Evolutionary conservation across 371 early-diverging fungal genomes (phyloP).

Genomic region (Rhizomucor pusillus): DNA sequence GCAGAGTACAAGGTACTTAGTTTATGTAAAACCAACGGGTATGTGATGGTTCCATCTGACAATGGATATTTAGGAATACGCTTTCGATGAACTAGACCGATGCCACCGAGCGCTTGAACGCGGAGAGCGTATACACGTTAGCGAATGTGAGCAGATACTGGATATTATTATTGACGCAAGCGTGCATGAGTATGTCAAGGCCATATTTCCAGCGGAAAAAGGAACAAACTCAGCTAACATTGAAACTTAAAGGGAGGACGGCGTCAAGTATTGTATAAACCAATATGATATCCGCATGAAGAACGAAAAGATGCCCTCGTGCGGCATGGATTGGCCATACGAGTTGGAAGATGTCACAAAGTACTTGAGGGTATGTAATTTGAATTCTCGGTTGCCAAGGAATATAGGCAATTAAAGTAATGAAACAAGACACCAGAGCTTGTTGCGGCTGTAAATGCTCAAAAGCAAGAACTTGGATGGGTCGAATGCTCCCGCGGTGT

Average conservation of each 20-base stretch:
- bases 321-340: conserved; percentile 78
- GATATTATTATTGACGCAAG: conserved; percentile 26
- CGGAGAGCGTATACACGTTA: conserved; percentile 19
- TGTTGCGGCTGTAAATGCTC: conserved; percentile 58
- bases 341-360: conserved; percentile 56
- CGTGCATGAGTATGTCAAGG: conserved; percentile 26
- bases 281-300: conserved; percentile 78
- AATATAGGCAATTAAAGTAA: too few relatives aligned
- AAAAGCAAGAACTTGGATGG: conserved; percentile 50
- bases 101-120: conserved; percentile 24
- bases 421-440: conserved; percentile 61
- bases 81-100: conserved; percentile 13
- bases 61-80: conserved; percentile 7
- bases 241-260: conserved; percentile 1
- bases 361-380: conserved; percentile 58
- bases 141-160: conserved; percentile 31
- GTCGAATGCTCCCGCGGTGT: conserved; percentile 65
- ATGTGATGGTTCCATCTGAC: background rate
- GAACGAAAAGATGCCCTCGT: conserved; percentile 58
- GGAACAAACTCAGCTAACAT: too few relatives aligned
- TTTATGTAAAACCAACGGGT: too few relatives aligned
- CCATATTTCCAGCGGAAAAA: too few relatives aligned
- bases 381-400: too few relatives aligned
- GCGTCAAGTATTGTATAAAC: conserved; percentile 61
- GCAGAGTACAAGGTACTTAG: conserved; percentile 42